A percentile compares a stretch with the other conserved stretches of the same genome.
phyloP scores from a whole-genome alignment of 2,329 filamentous ascomycete species.

The Teratosphaeria epicoccoides region DNA sequence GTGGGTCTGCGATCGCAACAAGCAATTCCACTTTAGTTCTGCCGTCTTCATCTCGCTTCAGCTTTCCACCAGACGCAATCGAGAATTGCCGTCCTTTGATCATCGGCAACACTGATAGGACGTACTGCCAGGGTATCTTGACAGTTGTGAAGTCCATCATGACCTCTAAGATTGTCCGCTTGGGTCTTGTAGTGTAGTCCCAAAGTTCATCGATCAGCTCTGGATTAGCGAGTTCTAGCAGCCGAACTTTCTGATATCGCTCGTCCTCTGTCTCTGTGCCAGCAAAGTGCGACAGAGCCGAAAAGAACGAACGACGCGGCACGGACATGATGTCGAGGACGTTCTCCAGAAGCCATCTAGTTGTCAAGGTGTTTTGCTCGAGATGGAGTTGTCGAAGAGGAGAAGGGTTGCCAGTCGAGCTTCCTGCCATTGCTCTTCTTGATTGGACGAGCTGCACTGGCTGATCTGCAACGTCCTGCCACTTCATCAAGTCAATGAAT shows the following conservation, averaged over 20 bases:
- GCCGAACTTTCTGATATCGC: slow-evolving; percentile 58
- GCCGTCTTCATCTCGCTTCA: slow-evolving; percentile 19
- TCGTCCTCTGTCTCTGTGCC: slow-evolving; percentile 44
- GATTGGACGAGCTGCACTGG: slow-evolving; percentile 45
- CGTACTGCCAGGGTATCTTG: slow-evolving; percentile 64
- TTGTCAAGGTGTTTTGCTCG: slow-evolving; percentile 41
- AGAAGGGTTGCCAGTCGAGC: slow-evolving; percentile 23
- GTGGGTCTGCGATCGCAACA: slow-evolving; percentile 27
- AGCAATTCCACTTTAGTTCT: slow-evolving; percentile 25
- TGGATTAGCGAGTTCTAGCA: slow-evolving; percentile 72
- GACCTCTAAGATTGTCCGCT: slow-evolving; percentile 83
- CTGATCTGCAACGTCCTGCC: slow-evolving; percentile 61
- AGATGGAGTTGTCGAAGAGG: slow-evolving; percentile 28
- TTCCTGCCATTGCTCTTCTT: slow-evolving; percentile 20
- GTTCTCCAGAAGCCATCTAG: slow-evolving; percentile 67
- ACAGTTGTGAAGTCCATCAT: slow-evolving; percentile 82
- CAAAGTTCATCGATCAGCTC: slow-evolving; percentile 82
- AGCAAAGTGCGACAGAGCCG: slow-evolving; percentile 65
- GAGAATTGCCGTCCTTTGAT: slow-evolving; percentile 90
- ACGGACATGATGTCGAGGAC: slow-evolving; percentile 85
- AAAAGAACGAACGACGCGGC: slow-evolving; percentile 77
- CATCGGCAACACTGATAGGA: slow-evolving; percentile 63
- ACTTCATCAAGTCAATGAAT: slow-evolving; percentile 69
- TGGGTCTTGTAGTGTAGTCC: slow-evolving; percentile 86
- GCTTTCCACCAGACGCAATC: slow-evolving; percentile 62